Conservation (phyloP, 805 yeast genomes). For the Candida ipomoeae region DNA sequence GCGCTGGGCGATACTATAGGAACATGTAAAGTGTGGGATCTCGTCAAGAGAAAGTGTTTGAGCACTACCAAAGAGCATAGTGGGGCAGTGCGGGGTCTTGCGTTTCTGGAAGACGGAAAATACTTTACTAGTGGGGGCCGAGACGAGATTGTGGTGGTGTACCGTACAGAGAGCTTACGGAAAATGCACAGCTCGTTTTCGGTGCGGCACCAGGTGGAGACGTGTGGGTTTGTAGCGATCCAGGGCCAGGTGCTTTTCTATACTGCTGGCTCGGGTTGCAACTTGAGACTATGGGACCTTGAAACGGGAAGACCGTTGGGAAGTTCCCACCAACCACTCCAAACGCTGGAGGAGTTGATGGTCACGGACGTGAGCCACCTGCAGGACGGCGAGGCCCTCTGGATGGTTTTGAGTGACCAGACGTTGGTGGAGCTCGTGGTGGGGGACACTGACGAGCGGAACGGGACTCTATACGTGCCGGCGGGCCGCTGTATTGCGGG, state of each 20-base stretch:
- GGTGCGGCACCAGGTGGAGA: conserved; percentile 67
- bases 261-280: conserved; percentile 76
- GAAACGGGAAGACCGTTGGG: conserved; percentile 45
- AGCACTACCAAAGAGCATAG: conserved; percentile 68
- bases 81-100: conserved; percentile 82
- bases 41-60: conserved; percentile 70
- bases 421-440: conserved; percentile 51
- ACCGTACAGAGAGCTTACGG: conserved; percentile 45
- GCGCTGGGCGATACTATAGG: conserved; percentile 68
- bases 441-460: conserved; percentile 26
- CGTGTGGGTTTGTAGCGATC: conserved; percentile 53
- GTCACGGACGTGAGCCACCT: conserved; percentile 54
- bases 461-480: conserved; percentile 28
- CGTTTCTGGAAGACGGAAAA: conserved; percentile 51
- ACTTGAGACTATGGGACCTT: conserved; percentile 62
- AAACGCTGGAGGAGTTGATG: conserved; percentile 68
- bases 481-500: conserved; percentile 67
- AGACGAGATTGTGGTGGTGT: conserved; percentile 69
- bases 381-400: conserved; percentile 31
- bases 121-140: conserved; percentile 80
- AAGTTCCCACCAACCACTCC: conserved; percentile 44
- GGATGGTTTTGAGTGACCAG: conserved; percentile 77
- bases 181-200: conserved; percentile 66
- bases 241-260: conserved; percentile 37
- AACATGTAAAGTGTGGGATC: conserved; percentile 52